Percentiles rank a stretch among this genome's conserved stretches.
These are phyloP conservation scores for Tritrichomonas musculus DNA, from an alignment of 208 protist species.

Conservation along the genomic window DNA sequence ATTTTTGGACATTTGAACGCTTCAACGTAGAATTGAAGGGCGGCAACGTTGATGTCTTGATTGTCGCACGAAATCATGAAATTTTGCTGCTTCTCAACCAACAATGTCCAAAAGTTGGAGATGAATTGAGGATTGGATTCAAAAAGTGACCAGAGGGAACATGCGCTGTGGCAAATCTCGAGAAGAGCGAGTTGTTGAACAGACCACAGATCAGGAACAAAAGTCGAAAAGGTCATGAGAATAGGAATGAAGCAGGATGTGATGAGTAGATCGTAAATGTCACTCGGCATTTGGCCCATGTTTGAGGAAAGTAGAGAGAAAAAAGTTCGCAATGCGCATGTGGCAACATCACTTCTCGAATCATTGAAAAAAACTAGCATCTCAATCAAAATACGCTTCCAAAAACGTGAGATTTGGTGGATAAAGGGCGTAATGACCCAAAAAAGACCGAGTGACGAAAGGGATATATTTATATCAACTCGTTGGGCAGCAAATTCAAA, in stretches of 20 bases:
- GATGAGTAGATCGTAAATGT: neutral
- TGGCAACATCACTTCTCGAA: neutral
- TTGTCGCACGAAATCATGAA: neutral
- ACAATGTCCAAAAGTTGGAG: neutral
- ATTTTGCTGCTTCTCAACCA: neutral
- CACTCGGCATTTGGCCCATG: neutral
- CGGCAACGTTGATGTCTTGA: neutral
- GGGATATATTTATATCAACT: neutral
- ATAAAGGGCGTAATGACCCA: neutral
- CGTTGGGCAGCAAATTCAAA: neutral
- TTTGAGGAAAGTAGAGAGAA: constrained; percentile 5
- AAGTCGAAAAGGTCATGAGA: neutral
- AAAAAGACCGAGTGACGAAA: neutral
- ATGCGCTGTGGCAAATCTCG: neutral
- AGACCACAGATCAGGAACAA: neutral
- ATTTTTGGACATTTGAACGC: neutral
- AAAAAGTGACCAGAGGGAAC: neutral
- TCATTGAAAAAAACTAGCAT: constrained; percentile 6
- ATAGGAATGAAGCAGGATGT: neutral
- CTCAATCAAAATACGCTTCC: neutral
- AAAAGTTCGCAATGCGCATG: neutral
- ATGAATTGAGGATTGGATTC: neutral
- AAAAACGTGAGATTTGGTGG: neutral
- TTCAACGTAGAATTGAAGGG: neutral
- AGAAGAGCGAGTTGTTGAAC: neutral